Evolutionary conservation across 805 yeast species (phyloP).

Genomic region (Monosporozyma siamensis): DNA sequence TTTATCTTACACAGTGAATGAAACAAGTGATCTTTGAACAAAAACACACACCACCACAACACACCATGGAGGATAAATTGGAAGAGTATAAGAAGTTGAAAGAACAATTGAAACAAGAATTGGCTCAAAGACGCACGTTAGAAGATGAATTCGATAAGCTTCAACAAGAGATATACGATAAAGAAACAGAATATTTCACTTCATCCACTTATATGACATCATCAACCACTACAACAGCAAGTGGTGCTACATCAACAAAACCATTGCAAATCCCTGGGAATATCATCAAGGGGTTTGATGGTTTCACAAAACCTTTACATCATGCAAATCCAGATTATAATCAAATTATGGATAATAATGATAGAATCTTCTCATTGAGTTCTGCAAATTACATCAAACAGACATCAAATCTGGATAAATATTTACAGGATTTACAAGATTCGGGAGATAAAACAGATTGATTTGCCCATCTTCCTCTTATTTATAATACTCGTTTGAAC

Average conservation of each 20-base stretch:
- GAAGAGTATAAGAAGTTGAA: slow-evolving; percentile 38
- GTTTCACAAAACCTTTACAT: slow-evolving; percentile 45
- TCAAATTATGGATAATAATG: slow-evolving; percentile 36
- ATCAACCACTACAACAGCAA: background rate
- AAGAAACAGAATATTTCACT: slow-evolving; percentile 74
- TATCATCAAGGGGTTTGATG: slow-evolving; percentile 86
- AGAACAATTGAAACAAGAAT: slow-evolving; percentile 53
- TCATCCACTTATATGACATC: slow-evolving; percentile 35
- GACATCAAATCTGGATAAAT: slow-evolving; percentile 26
- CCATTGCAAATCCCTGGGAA: slow-evolving; percentile 37
- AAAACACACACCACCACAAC: background rate
- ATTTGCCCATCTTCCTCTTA: background rate
- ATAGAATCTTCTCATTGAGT: slow-evolving; percentile 70
- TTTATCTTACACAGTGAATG: too few species aligned
- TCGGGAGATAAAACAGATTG: background rate
- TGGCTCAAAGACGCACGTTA: slow-evolving; percentile 51
- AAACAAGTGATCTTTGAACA: too few species aligned
- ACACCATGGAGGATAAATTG: slow-evolving; percentile 1
- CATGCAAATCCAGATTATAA: slow-evolving; percentile 11
- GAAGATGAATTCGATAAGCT: slow-evolving; percentile 52
- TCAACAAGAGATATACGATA: slow-evolving; percentile 72
- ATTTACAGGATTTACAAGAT: background rate
- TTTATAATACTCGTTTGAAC: background rate
- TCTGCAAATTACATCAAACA: slow-evolving; percentile 61
- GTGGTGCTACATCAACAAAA: background rate